These are phyloP conservation scores for Tuber microsphaerosporum DNA, from an alignment of 495 filamentous ascomycete genomes.

Conservation along the genomic window DNA sequence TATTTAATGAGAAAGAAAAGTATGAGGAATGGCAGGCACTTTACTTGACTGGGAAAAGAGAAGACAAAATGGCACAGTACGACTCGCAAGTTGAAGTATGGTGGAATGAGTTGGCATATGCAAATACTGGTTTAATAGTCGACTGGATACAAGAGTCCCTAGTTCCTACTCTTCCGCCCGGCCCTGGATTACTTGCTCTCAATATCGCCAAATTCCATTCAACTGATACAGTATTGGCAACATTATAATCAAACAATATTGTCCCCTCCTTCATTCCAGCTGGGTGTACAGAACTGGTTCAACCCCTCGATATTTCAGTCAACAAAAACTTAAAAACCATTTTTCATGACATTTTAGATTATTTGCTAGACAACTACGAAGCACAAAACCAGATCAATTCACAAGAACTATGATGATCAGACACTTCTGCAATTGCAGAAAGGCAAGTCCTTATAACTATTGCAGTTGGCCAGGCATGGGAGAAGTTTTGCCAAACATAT, in stretches of 20 bases:
- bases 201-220: constrained; percentile 12
- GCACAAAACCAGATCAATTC: neutral
- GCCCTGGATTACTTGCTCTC: neutral
- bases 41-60: neutral
- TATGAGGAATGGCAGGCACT: neutral
- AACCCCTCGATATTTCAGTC: constrained; percentile 11
- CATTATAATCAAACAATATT: constrained; percentile 8
- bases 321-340: constrained; percentile 13
- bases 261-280: neutral
- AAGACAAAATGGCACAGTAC: neutral
- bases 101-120: constrained; percentile 10
- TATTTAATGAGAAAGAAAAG: constrained; percentile 11
- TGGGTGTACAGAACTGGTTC: neutral
- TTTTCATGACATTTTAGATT: constrained; percentile 4
- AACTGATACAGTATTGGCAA: constrained; percentile 3
- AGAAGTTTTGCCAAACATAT: neutral
- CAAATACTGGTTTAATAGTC: neutral
- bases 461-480: constrained; percentile 14
- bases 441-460: neutral
- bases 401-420: neutral
- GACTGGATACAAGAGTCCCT: constrained; percentile 10
- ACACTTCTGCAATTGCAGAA: constrained; percentile 8
- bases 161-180: constrained; percentile 2
- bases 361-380: constrained; percentile 5
- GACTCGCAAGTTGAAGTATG: constrained; percentile 4